These are phyloP conservation scores for Lunasporangiospora selenospora DNA, from an alignment of 192 early-diverging fungal species.

Conservation along the genomic window DNA sequence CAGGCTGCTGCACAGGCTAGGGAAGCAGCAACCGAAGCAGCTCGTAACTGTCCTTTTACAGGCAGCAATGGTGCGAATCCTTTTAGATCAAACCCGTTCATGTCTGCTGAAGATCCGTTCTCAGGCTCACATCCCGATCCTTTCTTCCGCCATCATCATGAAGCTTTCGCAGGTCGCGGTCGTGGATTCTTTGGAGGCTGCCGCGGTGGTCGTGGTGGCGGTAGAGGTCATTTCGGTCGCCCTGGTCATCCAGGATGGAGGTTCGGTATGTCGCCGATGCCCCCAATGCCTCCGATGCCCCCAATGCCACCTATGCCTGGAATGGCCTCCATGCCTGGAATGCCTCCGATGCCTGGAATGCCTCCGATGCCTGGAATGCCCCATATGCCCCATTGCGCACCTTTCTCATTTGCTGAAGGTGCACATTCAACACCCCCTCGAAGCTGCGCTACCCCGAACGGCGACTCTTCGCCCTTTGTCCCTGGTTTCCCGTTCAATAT, in stretches of 20 bases:
- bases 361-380: slow-evolving; percentile 7
- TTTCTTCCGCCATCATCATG: neutral
- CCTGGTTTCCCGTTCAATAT: slow-evolving; percentile 25
- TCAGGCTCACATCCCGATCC: no score
- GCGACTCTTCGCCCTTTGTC: slow-evolving; percentile 18
- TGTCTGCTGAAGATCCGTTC: no score
- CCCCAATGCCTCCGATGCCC: slow-evolving; percentile 21
- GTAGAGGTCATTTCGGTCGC: slow-evolving; percentile 6
- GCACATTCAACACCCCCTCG: neutral
- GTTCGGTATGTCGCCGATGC: slow-evolving; percentile 17
- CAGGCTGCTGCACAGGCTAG: slow-evolving; percentile 14
- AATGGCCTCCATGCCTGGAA: slow-evolving; percentile 17
- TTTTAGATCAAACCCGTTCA: slow-evolving; percentile 16
- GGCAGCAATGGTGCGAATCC: slow-evolving; percentile 17
- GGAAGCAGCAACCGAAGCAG: slow-evolving; percentile 11
- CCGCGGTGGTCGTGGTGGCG: slow-evolving; percentile 10
- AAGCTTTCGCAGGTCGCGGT: slow-evolving; percentile 2
- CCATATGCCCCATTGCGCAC: neutral
- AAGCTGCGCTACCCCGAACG: slow-evolving; percentile 10
- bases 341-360: slow-evolving; percentile 29
- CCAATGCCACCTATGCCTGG: slow-evolving; percentile 26
- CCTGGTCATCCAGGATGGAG: slow-evolving; percentile 5
- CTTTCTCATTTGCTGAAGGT: neutral
- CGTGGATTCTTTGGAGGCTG: neutral
- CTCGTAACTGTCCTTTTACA: slow-evolving; percentile 22